phyloP scores from a whole-genome alignment of 306 rosid genomes.

The Quercus suber region DNA sequence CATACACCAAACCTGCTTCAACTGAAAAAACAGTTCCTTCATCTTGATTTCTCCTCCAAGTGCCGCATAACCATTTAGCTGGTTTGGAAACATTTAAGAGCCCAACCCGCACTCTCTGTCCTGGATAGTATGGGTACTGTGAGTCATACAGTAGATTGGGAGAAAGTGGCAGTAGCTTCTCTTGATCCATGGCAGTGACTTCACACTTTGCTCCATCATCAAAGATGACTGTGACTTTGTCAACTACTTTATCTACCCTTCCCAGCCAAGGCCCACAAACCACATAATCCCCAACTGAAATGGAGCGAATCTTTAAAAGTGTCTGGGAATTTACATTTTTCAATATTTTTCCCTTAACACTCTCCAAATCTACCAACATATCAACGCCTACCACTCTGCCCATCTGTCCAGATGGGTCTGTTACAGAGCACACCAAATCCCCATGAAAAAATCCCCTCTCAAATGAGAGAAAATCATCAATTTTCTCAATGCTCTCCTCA shows the following conservation, averaged over 20 bases:
- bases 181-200: slow-evolving; percentile 57
- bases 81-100: slow-evolving; percentile 60
- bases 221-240: slow-evolving; percentile 59
- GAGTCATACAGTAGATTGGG: slow-evolving; percentile 71
- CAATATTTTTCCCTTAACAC: slow-evolving; percentile 48
- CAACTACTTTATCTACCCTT: slow-evolving; percentile 68
- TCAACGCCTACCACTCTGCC: slow-evolving; percentile 75
- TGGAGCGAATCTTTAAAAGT: slow-evolving; percentile 68
- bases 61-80: slow-evolving; percentile 75
- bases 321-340: slow-evolving; percentile 63
- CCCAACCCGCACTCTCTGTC: slow-evolving; percentile 79
- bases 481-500: slow-evolving; percentile 85
- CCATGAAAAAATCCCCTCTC: slow-evolving; percentile 80
- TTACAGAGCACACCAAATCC: slow-evolving; percentile 61
- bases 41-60: slow-evolving; percentile 65
- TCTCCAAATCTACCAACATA: slow-evolving; percentile 76
- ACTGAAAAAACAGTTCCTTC: slow-evolving; percentile 79
- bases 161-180: slow-evolving; percentile 58
- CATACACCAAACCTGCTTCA: slow-evolving; percentile 75
- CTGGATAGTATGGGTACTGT: slow-evolving; percentile 90
- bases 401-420: slow-evolving; percentile 84
- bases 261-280: slow-evolving; percentile 89
- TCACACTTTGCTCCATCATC: slow-evolving; percentile 77
- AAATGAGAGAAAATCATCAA: slow-evolving; percentile 86
- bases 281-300: slow-evolving; percentile 77